Evolutionary conservation across 2,329 filamentous ascomycete species (phyloP), one percentile per base, ranked within the genome.

Genomic region (Sordariomycetes sp.): DNA sequence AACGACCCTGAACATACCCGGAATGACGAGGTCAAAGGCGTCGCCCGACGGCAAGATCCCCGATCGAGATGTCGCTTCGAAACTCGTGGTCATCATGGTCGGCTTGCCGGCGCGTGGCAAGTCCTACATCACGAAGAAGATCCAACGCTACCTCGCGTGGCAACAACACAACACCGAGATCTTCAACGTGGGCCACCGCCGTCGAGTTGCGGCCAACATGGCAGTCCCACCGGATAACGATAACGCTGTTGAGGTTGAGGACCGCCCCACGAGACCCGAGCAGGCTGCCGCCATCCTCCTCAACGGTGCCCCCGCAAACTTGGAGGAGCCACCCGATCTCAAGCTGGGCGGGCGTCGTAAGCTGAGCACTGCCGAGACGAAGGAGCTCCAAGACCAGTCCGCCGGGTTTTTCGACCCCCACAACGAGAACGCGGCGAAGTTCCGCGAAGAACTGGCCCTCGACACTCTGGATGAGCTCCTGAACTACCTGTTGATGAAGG

Each of bases 41-140:
- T 99, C 94, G 1, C 94, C 94, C 10, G 94, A 99, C 71, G 94
- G 94, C 64, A 86, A 90, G 66, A 99, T 99, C 65, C 88, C 94
- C 58, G 86, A 93, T 68, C 83, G 93, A 67, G 94, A 99, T 79
- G 89, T 99, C 55, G 94, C 92, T 55, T 89, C 94, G 48, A 99
- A 99, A 78, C 79, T 99, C 61, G 90, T 97, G 68, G 96, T 99
- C 66, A 86, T 99, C 70, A 99, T 99, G 94, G 94, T 99, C 61
- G 94, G 94, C 62, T 76, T 99, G 65, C 94, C 94, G 2, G 94
- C 94, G 11, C 81, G 94, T 66, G 94, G 94, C 69, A 99, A 99
- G 76, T 97, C 92, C 58, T 99, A 99, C 74, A 96, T 99, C 67
- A 97, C 94, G 61, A 97, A 97, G 78, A 99, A 99, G 76, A 82